Evolutionary conservation across 2,329 filamentous ascomycete genomes (phyloP), one percentile per base, ranked within the genome.

Genomic region (Didymella glomerata): DNA sequence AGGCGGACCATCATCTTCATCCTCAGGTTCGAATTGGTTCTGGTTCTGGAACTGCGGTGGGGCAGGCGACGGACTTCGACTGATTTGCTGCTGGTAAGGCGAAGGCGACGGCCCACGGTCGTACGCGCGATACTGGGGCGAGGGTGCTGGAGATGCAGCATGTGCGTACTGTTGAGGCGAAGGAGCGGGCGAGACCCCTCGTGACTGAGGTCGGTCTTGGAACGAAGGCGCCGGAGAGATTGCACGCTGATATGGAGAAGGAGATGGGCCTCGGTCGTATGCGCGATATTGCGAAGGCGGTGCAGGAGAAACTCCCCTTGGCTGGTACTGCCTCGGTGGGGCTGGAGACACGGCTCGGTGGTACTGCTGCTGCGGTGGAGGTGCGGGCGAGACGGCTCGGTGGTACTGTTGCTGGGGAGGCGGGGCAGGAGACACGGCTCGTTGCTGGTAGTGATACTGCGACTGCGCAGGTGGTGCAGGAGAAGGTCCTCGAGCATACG

Each of bases 1-100:
- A 2, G 93, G 92, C 8, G 93, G 92, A 18, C 92, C 91, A 9
- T 90, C 90, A 20, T 80, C 76, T 38, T 68, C 64, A 34, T 73
- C 67, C 11, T 56, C 50, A 10, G 64, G 54, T 14, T 68, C 58
- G 27, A 49, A 57, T 27, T 57, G 58, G 24, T 53, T 57, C 22
- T 71, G 74, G 22, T 53, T 57, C 20, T 71, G 74, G 68, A 67
- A 72, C n/a, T 54, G 56, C 9, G 50, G 50, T n/a, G 73, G 70
- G 5, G 68, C 70, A n/a, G 73, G 73, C 13, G 72, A 75, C 5
- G 64, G 59, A 20, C 64, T 71, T 8, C 72, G 67, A 24, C 64
- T 68, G 16, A 67, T 47, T 18, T 70, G 66, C 32, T 68, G 74
- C 64, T 64, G 67, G 42, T 72, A 74, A 13, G 75, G 75, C 24